These are phyloP conservation scores for Arachis stenosperma DNA, from an alignment of 306 rosid species.

Conservation along the genomic window DNA sequence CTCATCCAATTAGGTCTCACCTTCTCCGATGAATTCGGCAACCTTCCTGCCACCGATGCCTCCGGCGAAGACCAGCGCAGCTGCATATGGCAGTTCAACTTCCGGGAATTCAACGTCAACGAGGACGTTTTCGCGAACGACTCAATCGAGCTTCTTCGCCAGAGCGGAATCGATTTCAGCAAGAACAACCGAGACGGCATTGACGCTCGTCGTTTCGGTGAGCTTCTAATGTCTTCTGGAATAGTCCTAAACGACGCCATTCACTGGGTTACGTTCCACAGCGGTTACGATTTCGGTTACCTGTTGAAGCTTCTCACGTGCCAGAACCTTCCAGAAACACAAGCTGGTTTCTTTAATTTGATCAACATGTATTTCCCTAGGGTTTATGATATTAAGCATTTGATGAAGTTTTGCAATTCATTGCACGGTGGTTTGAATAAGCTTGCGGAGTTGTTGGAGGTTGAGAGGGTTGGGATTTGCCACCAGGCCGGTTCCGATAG, in stretches of 20 bases:
- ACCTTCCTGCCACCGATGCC: slow-evolving; percentile 40
- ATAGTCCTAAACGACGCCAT: slow-evolving; percentile 52
- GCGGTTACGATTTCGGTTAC: slow-evolving; percentile 60
- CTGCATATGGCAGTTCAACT: slow-evolving; percentile 66
- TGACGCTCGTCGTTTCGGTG: slow-evolving; percentile 50
- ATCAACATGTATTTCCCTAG: slow-evolving; percentile 53
- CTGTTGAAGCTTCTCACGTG: slow-evolving; percentile 54
- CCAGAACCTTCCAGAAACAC: slow-evolving; percentile 53
- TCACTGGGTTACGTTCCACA: slow-evolving; percentile 60
- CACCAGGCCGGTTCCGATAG: slow-evolving; percentile 64
- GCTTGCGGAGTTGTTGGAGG: slow-evolving; percentile 63
- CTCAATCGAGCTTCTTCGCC: slow-evolving; percentile 54
- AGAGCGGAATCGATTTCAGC: slow-evolving; percentile 58
- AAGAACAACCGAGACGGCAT: slow-evolving; percentile 50
- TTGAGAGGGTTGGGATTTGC: slow-evolving; percentile 55
- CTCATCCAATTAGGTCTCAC: slow-evolving; percentile 57
- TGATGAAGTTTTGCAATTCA: slow-evolving; percentile 55
- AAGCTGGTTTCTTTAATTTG: slow-evolving; percentile 48
- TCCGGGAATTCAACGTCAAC: slow-evolving; percentile 53
- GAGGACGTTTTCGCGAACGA: slow-evolving; percentile 58
- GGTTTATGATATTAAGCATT: slow-evolving; percentile 53
- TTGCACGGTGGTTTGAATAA: slow-evolving; percentile 60
- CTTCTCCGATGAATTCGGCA: slow-evolving; percentile 55
- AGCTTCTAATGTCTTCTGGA: slow-evolving; percentile 53
- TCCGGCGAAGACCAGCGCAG: background rate